A percentile compares a stretch with the other conserved stretches of the same genome.
Evolutionary conservation across 352 stramenopile species (phyloP).

Genomic region (Globisporangium parvum): DNA sequence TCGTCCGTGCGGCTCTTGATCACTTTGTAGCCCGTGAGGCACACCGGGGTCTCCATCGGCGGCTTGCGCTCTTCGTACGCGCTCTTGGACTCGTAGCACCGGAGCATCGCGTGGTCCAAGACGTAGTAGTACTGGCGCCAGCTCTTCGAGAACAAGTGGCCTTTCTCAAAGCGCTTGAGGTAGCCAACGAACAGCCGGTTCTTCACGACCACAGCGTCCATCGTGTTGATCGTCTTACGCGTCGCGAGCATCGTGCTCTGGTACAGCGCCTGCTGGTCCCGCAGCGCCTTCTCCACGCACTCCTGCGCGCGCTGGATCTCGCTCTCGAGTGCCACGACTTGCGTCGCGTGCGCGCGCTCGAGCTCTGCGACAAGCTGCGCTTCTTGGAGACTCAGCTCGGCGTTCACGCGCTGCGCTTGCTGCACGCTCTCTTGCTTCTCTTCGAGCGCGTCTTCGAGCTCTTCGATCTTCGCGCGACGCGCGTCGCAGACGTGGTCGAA

Average conservation of each 20-base stretch:
- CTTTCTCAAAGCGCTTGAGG: constrained; percentile 72
- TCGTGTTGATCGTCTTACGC: constrained; percentile 69
- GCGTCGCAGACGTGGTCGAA: constrained; percentile 47
- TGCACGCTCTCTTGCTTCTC: constrained; percentile 39
- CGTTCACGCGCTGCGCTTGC: constrained; percentile 37
- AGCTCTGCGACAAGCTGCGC: constrained; percentile 38
- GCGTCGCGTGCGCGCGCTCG: constrained; percentile 31
- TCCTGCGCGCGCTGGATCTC: constrained; percentile 31
- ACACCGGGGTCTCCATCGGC: constrained; percentile 42
- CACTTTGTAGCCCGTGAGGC: constrained; percentile 61
- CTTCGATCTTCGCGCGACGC: constrained; percentile 39
- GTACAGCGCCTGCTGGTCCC: constrained; percentile 60
- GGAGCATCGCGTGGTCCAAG: constrained; percentile 56
- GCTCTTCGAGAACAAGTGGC: constrained; percentile 60
- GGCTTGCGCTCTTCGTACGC: constrained; percentile 53
- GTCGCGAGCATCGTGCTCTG: constrained; percentile 76
- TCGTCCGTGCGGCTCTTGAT: constrained; percentile 70
- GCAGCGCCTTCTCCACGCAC: constrained; percentile 41
- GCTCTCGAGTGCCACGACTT: constrained; percentile 30
- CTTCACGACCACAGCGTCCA: constrained; percentile 60
- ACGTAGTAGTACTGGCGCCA: constrained; percentile 81
- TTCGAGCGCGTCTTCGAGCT: constrained; percentile 44
- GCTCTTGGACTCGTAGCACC: constrained; percentile 74
- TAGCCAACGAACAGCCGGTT: constrained; percentile 63
- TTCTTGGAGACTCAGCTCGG: constrained; percentile 46